Evolutionary conservation across 1,139 yeast genomes (phyloP).

Genomic region (Protomyces inouyei): DNA sequence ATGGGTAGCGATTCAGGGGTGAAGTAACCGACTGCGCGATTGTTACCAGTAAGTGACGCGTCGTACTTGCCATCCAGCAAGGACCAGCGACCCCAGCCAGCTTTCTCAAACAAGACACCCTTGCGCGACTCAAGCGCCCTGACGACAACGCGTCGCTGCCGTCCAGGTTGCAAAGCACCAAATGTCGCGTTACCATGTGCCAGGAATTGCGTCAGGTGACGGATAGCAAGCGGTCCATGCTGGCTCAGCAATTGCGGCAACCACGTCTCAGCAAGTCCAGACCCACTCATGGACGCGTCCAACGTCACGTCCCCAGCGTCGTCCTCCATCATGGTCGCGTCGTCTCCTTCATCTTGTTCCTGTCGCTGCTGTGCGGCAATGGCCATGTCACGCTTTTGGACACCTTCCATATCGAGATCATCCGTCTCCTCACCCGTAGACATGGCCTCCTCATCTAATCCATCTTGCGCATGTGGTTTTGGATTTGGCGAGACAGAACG

Average conservation of each 20-base stretch:
- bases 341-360: neutral
- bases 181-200: slow-evolving; percentile 73
- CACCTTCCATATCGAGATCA: slow-evolving; percentile 18
- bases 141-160: slow-evolving; percentile 85
- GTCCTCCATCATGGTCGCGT: neutral
- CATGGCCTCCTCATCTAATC: neutral
- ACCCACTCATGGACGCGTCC: slow-evolving; percentile 14
- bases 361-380: neutral
- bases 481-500: slow-evolving; percentile 18
- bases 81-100: slow-evolving; percentile 99
- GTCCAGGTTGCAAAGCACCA: slow-evolving; percentile 72
- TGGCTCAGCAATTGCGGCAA: slow-evolving; percentile 14
- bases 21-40: neutral
- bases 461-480: neutral
- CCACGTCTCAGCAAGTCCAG: slow-evolving; percentile 14
- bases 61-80: slow-evolving; percentile 41
- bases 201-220: slow-evolving; percentile 78
- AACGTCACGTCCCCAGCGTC: neutral
- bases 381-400: neutral
- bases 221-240: slow-evolving; percentile 85
- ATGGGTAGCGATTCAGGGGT: slow-evolving; percentile 25
- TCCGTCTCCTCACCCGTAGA: slow-evolving; percentile 18
- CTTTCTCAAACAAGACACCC: slow-evolving; percentile 70
- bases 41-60: neutral
- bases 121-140: slow-evolving; percentile 70